Evolutionary conservation across 2,329 filamentous ascomycete species (phyloP).

Genomic region (Scleromitrula shiraiana): DNA sequence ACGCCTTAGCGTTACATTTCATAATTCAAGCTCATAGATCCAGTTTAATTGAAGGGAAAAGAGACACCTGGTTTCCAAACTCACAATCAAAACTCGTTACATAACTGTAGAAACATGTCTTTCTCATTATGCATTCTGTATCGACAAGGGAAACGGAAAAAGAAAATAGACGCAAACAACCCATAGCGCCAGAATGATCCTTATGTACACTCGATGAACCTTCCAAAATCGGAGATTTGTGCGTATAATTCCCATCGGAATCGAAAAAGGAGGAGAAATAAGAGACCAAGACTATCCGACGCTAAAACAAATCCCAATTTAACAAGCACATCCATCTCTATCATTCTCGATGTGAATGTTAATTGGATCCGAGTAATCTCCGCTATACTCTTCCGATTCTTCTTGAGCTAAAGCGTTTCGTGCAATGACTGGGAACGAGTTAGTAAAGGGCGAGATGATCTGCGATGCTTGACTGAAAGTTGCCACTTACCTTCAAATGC

Average conservation of each 20-base stretch:
- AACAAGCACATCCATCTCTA: constrained; percentile 89
- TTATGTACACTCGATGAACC: constrained; percentile 25
- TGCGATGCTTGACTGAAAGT: neutral
- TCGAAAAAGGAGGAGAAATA: neutral
- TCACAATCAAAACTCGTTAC: neutral
- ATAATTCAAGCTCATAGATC: neutral
- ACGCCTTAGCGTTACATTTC: neutral
- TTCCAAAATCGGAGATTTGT: constrained; percentile 3
- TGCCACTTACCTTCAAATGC: constrained; percentile 56
- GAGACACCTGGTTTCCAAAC: neutral
- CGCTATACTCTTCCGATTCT: constrained; percentile 95
- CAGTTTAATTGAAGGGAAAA: no score
- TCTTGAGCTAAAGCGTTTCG: constrained; percentile 93
- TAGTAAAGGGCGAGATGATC: neutral
- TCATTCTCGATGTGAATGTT: constrained; percentile 96
- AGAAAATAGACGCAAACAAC: constrained; percentile 16
- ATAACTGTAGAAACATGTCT: constrained; percentile 1
- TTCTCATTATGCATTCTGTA: constrained; percentile 21
- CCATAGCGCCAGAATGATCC: constrained; percentile 27
- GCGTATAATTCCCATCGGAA: constrained; percentile 1
- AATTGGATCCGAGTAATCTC: constrained; percentile 95
- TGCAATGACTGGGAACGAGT: constrained; percentile 65
- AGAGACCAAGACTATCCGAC: constrained; percentile 3
- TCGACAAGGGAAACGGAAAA: constrained; percentile 17
- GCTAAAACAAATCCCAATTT: constrained; percentile 29